phyloP scores from a whole-genome alignment of 225 moss, liverwort and hornwort genomes.

The Marchantia polymorpha region DNA sequence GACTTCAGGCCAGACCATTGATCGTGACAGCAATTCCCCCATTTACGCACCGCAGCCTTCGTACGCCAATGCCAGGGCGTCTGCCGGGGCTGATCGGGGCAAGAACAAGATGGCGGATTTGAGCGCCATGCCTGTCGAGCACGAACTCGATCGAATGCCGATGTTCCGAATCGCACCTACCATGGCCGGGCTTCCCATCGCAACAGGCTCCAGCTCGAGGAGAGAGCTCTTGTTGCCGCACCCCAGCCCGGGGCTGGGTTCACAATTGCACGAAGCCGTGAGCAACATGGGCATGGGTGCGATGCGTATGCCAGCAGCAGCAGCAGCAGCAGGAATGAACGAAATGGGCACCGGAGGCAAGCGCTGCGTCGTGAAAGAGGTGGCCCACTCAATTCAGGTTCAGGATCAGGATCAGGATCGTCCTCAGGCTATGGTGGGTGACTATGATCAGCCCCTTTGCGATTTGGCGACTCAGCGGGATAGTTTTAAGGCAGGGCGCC shows the following conservation, averaged over 20 bases:
- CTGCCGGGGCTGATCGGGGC: neutral
- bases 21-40: neutral
- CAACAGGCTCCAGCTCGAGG: neutral
- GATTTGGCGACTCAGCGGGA: neutral
- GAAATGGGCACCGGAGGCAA: neutral
- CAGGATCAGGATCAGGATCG: neutral
- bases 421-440: slow-evolving; percentile 1
- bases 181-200: neutral
- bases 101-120: slow-evolving; percentile 5
- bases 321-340: too few relatives aligned
- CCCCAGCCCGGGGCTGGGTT: neutral
- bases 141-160: neutral
- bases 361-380: too few relatives aligned
- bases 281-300: too few relatives aligned
- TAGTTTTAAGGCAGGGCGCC: neutral
- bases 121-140: neutral
- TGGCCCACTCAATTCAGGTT: too few relatives aligned
- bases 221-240: neutral
- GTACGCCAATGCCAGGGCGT: neutral
- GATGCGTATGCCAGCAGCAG: too few relatives aligned
- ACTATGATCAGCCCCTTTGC: neutral
- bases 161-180: too few relatives aligned
- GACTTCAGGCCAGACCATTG: too few relatives aligned
- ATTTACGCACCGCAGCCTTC: neutral
- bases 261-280: too few relatives aligned